Conservation (phyloP, 352 stramenopile genomes). For the Stephanocyclus meneghinianus region DNA sequence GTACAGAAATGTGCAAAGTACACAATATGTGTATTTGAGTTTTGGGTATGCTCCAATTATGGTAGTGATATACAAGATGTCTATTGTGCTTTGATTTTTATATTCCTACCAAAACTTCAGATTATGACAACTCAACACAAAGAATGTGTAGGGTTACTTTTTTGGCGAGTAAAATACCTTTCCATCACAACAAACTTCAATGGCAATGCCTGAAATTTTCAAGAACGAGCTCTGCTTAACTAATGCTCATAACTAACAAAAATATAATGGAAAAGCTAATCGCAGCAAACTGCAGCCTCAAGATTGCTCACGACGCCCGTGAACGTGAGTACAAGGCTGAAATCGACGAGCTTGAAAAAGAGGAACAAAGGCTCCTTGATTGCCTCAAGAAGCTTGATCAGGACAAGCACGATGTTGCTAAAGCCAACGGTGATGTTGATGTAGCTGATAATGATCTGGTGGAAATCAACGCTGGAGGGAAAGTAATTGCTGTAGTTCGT, state of each 20-base stretch:
- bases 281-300: constrained; percentile 10
- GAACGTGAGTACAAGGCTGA: constrained; percentile 1
- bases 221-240: too few relatives aligned
- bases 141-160: too few relatives aligned
- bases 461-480: constrained; percentile 39
- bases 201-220: too few relatives aligned
- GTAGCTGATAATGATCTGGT: constrained; percentile 30
- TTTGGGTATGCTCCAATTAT: too few relatives aligned
- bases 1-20: too few relatives aligned
- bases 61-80: too few relatives aligned
- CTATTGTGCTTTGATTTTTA: too few relatives aligned
- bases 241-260: background rate
- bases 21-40: too few relatives aligned
- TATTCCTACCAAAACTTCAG: too few relatives aligned
- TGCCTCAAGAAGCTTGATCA: constrained; percentile 13
- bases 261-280: constrained; percentile 3
- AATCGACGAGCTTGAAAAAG: constrained; percentile 1
- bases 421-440: constrained; percentile 21
- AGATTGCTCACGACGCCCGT: background rate
- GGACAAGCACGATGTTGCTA: constrained; percentile 11
- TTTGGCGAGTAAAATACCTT: too few relatives aligned
- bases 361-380: constrained; percentile 9
- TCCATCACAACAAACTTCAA: too few relatives aligned
- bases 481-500: constrained; percentile 22
- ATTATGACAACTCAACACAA: too few relatives aligned